phyloP scores from a whole-genome alignment of 306 rosid species.

The Casuarina equisetifolia region DNA sequence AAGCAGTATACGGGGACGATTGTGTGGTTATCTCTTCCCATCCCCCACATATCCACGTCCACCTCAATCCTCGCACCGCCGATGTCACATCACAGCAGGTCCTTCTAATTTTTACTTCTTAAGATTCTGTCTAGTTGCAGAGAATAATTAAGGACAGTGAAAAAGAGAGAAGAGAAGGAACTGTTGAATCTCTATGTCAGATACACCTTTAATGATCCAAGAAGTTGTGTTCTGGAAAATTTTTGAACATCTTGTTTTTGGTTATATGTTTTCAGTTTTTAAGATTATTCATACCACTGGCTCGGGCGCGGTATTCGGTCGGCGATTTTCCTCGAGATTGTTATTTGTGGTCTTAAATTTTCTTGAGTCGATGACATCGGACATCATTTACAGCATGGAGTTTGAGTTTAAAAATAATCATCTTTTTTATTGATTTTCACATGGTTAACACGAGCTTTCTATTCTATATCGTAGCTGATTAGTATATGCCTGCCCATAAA shows the following conservation, averaged over 20 bases:
- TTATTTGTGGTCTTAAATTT: background rate
- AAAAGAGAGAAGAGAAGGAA: background rate
- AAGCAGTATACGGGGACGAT: constrained; percentile 70
- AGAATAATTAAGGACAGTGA: background rate
- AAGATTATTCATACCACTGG: background rate
- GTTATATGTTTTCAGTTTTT: background rate
- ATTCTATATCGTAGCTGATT: background rate
- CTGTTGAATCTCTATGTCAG: background rate
- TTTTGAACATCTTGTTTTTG: background rate
- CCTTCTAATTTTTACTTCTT: background rate
- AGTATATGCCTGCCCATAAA: background rate
- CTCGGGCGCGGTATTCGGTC: background rate
- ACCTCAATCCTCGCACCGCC: constrained; percentile 84
- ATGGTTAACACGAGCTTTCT: background rate
- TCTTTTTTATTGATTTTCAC: background rate
- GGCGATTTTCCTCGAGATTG: background rate
- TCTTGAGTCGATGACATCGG: background rate
- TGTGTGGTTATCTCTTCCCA: constrained; percentile 47
- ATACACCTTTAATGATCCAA: background rate
- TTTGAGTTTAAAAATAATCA: background rate
- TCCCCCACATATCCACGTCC: constrained; percentile 72
- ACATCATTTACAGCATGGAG: background rate
- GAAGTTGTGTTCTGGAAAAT: background rate
- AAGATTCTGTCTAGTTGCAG: background rate
- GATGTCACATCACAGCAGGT: constrained; percentile 80